These are phyloP conservation scores for Polytrichum commune DNA, from an alignment of 225 moss, liverwort and hornwort genomes.

Conservation along the genomic window DNA sequence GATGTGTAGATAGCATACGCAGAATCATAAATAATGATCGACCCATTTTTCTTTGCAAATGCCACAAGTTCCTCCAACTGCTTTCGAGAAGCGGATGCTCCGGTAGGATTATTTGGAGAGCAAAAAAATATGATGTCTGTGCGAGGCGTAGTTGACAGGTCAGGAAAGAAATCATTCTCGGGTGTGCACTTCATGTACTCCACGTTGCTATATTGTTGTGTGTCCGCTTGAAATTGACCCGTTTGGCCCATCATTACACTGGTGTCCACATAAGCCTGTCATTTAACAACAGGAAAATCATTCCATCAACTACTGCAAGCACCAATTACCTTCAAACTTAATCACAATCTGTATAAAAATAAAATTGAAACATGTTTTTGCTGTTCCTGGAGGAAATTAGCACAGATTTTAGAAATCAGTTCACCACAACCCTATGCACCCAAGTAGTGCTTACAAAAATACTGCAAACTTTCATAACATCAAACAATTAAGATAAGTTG, in stretches of 20 bases:
- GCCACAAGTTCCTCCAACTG: constrained; percentile 83
- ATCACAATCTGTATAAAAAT: too few species aligned
- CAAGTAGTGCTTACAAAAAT: too few species aligned
- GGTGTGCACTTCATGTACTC: constrained; percentile 93
- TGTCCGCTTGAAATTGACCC: constrained; percentile 63
- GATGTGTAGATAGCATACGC: constrained; percentile 92
- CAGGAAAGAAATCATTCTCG: constrained; percentile 91
- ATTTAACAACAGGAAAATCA: background rate
- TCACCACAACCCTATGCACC: too few species aligned
- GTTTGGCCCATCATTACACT: constrained; percentile 99
- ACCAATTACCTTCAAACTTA: too few species aligned
- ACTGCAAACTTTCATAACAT: too few species aligned
- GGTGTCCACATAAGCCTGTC: constrained; percentile 91
- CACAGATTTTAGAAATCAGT: too few species aligned
- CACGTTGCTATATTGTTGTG: constrained; percentile 82
- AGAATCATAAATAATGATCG: constrained; percentile 90
- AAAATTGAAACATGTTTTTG: too few species aligned
- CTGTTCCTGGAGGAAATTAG: too few species aligned
- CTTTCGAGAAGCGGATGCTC: constrained; percentile 75
- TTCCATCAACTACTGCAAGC: too few species aligned
- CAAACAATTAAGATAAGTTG: too few species aligned
- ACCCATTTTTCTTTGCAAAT: constrained; percentile 85
- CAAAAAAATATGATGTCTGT: constrained; percentile 98
- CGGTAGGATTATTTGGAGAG: constrained; percentile 97
- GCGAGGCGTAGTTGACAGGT: constrained; percentile 56